phyloP scores from a whole-genome alignment of 441 rosid genomes.

The Populus hybrid region DNA sequence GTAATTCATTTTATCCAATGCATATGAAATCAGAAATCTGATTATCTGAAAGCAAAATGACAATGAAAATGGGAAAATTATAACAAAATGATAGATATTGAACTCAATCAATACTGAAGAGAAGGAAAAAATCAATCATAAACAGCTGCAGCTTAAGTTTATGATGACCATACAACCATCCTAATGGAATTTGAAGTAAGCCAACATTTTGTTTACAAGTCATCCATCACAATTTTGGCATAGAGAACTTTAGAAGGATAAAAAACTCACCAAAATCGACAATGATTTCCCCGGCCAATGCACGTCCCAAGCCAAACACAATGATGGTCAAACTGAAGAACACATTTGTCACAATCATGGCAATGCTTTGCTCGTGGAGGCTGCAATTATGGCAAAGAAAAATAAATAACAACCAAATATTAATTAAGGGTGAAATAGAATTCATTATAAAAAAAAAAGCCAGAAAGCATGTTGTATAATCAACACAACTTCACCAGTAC shows the following conservation, averaged over 20 bases:
- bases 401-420: constrained; percentile 5
- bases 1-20: background rate
- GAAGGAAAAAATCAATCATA: background rate
- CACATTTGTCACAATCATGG: constrained; percentile 94
- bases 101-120: background rate
- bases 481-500: background rate
- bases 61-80: background rate
- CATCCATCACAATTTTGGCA: background rate
- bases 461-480: background rate
- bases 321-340: constrained; percentile 99
- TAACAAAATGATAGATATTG: background rate
- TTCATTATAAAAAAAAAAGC: background rate
- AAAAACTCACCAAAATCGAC: constrained; percentile 84
- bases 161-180: background rate
- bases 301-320: constrained; percentile 99
- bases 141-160: background rate
- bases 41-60: background rate
- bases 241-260: constrained; percentile 6
- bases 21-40: background rate
- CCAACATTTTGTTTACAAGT: background rate
- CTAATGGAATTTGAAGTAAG: background rate
- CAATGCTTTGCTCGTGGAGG: constrained; percentile 99
- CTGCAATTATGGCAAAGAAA: constrained; percentile 43
- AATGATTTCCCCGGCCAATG: constrained; percentile 89
- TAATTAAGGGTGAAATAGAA: background rate